Evolutionary conservation across 2,329 filamentous ascomycete genomes (phyloP).

Genomic region (Capronia epimyces): DNA sequence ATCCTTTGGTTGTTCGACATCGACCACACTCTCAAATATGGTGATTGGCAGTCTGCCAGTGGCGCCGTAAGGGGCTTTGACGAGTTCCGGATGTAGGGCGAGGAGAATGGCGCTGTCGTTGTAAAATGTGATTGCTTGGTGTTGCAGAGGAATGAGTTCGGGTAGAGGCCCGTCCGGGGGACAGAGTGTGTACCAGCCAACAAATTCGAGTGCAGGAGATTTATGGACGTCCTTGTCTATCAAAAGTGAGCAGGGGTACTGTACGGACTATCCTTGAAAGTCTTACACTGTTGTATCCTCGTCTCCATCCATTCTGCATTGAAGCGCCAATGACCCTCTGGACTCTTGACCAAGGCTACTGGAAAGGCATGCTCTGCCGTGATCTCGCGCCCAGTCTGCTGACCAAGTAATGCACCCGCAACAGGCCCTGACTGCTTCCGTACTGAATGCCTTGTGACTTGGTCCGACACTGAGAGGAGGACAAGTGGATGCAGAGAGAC

Average conservation of each 20-base stretch:
- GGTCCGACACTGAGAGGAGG: slow-evolving; percentile 92
- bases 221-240: slow-evolving; percentile 86
- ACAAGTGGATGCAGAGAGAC: slow-evolving; percentile 88
- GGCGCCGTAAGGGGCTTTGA: slow-evolving; percentile 47
- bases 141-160: slow-evolving; percentile 66
- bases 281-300: slow-evolving; percentile 77
- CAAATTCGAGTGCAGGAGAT: slow-evolving; percentile 71
- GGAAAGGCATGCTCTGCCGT: slow-evolving; percentile 93
- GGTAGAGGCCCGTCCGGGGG: slow-evolving; percentile 64
- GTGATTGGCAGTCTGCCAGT: slow-evolving; percentile 82
- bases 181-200: slow-evolving; percentile 86
- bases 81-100: slow-evolving; percentile 68
- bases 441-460: slow-evolving; percentile 84
- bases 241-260: slow-evolving; percentile 10
- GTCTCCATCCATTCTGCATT: slow-evolving; percentile 67
- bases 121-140: slow-evolving; percentile 60
- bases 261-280: neutral
- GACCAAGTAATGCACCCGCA: slow-evolving; percentile 80
- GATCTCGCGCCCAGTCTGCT: slow-evolving; percentile 83
- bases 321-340: slow-evolving; percentile 57
- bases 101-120: slow-evolving; percentile 84
- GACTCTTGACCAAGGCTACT: slow-evolving; percentile 53
- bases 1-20: slow-evolving; percentile 58
- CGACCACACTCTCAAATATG: slow-evolving; percentile 79
- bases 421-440: slow-evolving; percentile 70